Percentiles rank a stretch among this genome's conserved stretches.
phyloP scores from a whole-genome alignment of 2,329 filamentous ascomycete genomes.

The Exophiala xenobiotica region DNA sequence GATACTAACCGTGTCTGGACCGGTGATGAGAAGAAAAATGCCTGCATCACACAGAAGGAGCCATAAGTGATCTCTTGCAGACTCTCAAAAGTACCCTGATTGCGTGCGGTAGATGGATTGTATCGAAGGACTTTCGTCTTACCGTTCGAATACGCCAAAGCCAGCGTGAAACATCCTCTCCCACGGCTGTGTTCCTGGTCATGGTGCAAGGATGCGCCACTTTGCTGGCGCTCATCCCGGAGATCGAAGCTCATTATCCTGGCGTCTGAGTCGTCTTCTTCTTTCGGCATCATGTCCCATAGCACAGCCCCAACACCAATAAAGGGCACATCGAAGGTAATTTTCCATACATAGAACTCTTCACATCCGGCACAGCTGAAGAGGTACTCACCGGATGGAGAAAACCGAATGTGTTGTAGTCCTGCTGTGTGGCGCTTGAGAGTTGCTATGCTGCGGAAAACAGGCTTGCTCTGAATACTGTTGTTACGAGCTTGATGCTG shows the following conservation, averaged over 20 bases:
- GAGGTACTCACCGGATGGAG: constrained; percentile 63
- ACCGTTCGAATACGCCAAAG: constrained; percentile 82
- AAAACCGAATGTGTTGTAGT: constrained; percentile 78
- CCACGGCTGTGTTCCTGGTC: background rate
- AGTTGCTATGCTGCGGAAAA: constrained; percentile 38
- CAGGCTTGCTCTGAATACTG: background rate
- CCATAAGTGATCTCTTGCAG: constrained; percentile 19
- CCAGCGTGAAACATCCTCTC: constrained; percentile 57
- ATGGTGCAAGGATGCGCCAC: background rate
- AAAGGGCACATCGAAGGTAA: constrained; percentile 54
- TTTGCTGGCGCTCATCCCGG: background rate
- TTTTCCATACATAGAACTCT: constrained; percentile 83
- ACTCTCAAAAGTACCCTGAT: constrained; percentile 15
- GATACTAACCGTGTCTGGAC: constrained; percentile 8
- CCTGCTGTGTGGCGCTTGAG: constrained; percentile 79
- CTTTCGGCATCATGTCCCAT: constrained; percentile 50
- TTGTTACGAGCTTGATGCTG: too few relatives aligned
- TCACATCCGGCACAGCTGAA: constrained; percentile 86
- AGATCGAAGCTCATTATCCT: constrained; percentile 78
- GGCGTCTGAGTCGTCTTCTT: constrained; percentile 61
- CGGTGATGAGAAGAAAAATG: constrained; percentile 41
- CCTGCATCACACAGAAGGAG: constrained; percentile 26
- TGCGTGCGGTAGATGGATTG: constrained; percentile 17
- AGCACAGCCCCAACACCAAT: constrained; percentile 55
- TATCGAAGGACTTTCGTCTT: constrained; percentile 60